Conservation (phyloP, 1,284 basidiomycete species). For the Hemileccinum hortonii region DNA sequence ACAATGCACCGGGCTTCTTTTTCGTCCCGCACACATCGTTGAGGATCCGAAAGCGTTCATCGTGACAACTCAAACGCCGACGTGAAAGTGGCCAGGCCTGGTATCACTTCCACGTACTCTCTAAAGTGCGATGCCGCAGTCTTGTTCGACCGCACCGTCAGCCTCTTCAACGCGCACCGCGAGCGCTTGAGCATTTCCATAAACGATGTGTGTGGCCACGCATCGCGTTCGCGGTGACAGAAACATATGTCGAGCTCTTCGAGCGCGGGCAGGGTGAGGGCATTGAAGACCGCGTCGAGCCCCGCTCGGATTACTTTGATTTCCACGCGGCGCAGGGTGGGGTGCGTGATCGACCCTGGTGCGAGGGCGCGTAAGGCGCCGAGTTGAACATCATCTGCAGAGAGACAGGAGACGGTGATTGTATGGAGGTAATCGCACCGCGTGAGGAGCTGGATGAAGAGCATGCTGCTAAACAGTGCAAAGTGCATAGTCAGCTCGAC, state of each 20-base stretch:
- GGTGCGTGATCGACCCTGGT: conserved; percentile 19
- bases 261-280: conserved; percentile 26
- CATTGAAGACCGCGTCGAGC: conserved; percentile 19
- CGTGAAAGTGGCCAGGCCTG: conserved; percentile 23
- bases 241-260: conserved; percentile 35
- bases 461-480: conserved; percentile 21
- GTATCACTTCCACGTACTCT: conserved; percentile 23
- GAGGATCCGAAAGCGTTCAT: conserved; percentile 3
- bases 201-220: conserved; percentile 30
- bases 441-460: conserved; percentile 27
- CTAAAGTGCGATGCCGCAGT: conserved; percentile 18
- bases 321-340: conserved; percentile 24
- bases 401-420: conserved; percentile 26
- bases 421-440: conserved; percentile 24
- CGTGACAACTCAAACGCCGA: neutral
- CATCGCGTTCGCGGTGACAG: conserved; percentile 29
- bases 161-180: conserved; percentile 20
- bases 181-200: conserved; percentile 26
- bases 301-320: conserved; percentile 31
- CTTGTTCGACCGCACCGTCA: conserved; percentile 29
- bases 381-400: conserved; percentile 17
- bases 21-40: neutral
- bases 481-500: conserved; percentile 31
- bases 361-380: conserved; percentile 8
- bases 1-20: neutral